Conservation (phyloP, 345 rosid genomes). For the Syzygium jambos region DNA sequence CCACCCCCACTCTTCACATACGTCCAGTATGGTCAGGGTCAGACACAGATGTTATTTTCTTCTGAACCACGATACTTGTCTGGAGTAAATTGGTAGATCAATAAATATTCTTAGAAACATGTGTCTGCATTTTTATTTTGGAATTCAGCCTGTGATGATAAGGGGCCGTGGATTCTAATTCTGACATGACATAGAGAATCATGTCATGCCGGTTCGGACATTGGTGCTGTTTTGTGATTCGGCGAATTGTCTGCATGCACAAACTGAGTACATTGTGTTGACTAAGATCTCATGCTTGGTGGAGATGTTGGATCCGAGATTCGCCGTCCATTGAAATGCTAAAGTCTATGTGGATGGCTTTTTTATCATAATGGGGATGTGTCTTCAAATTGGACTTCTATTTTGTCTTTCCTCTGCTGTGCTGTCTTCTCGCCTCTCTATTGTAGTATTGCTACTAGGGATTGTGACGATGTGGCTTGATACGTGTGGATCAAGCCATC, state of each 20-base stretch:
- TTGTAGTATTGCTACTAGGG: background rate
- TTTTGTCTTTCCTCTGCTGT: background rate
- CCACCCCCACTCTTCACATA: background rate
- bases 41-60: background rate
- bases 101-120: background rate
- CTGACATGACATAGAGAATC: background rate
- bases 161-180: background rate
- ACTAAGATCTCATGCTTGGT: background rate
- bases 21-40: background rate
- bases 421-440: background rate
- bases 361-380: background rate
- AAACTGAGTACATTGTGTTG: background rate
- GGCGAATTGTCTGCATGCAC: background rate
- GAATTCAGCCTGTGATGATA: background rate
- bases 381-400: background rate
- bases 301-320: background rate
- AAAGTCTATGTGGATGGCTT: background rate
- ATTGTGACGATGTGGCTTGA: background rate
- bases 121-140: background rate
- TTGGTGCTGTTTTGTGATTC: background rate
- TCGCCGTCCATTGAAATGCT: background rate
- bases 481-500: background rate
- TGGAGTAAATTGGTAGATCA: background rate
- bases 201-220: background rate
- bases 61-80: background rate